These are phyloP conservation scores for Marasmius fiardii DNA, from an alignment of 1,284 basidiomycete genomes.

Conservation along the genomic window DNA sequence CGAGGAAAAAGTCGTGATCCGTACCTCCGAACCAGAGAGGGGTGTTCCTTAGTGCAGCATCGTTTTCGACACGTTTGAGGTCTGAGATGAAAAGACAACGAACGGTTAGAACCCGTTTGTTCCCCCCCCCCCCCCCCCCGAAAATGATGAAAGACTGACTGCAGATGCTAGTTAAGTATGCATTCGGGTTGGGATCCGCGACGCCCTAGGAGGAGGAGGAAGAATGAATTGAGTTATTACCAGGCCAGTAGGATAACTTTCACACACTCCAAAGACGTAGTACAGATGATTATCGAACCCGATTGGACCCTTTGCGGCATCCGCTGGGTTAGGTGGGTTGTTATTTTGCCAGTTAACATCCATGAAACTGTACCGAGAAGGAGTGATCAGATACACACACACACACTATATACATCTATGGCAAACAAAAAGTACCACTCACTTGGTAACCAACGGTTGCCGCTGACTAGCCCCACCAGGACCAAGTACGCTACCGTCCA, in stretches of 20 bases:
- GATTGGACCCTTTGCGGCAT: constrained; percentile 64
- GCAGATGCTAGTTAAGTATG: constrained; percentile 68
- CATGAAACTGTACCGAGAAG: constrained; percentile 55
- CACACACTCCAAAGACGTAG: constrained; percentile 63
- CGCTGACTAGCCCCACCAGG: constrained; percentile 14
- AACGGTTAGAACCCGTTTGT: background rate
- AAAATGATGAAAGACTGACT: constrained; percentile 39
- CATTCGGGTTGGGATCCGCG: constrained; percentile 56
- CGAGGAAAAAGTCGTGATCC: constrained; percentile 16
- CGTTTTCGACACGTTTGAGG: constrained; percentile 45
- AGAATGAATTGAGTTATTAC: background rate
- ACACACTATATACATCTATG: background rate
- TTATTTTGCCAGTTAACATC: constrained; percentile 73
- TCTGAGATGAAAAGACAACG: constrained; percentile 29
- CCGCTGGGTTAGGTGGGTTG: constrained; percentile 64
- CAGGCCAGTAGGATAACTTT: too few species aligned
- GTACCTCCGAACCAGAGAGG: constrained; percentile 62
- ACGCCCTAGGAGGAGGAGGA: constrained; percentile 71
- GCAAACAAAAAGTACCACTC: constrained; percentile 7
- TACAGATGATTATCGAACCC: constrained; percentile 81
- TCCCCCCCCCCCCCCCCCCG: too few species aligned
- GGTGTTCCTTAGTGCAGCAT: constrained; percentile 44
- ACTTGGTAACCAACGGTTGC: constrained; percentile 50
- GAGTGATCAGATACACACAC: too few species aligned
- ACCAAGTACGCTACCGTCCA: constrained; percentile 20